Evolutionary conservation across 495 filamentous ascomycete genomes (phyloP).

Genomic region (Aspergillus nidulans): DNA sequence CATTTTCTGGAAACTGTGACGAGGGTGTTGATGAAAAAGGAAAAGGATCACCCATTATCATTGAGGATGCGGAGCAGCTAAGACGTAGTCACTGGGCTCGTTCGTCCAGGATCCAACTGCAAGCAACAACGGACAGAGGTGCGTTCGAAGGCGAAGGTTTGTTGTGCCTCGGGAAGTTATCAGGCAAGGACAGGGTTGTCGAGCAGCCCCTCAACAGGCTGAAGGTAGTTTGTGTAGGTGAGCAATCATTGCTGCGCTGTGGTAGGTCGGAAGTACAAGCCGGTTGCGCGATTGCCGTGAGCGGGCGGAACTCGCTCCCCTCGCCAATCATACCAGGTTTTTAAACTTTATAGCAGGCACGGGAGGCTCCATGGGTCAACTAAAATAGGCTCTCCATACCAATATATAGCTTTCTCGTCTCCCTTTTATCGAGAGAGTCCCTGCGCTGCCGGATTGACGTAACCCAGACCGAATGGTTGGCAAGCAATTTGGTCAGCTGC

Average conservation of each 20-base stretch:
- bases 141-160: background rate
- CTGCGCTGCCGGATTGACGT: background rate
- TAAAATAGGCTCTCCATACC: background rate
- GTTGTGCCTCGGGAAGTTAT: background rate
- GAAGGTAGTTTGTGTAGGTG: background rate
- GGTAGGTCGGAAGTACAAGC: slow-evolving; percentile 1
- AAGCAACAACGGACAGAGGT: slow-evolving; percentile 1
- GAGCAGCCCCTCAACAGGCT: background rate
- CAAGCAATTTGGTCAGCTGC: background rate
- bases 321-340: background rate
- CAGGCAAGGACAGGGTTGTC: background rate
- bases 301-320: slow-evolving; percentile 11
- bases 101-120: slow-evolving; percentile 10
- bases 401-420: background rate
- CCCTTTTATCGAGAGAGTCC: background rate
- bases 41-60: slow-evolving; percentile 28
- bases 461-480: background rate
- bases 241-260: slow-evolving; percentile 1
- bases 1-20: slow-evolving; percentile 21
- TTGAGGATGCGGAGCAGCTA: background rate
- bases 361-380: background rate
- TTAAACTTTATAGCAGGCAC: background rate
- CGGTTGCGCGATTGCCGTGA: slow-evolving; percentile 12
- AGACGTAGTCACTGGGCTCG: slow-evolving; percentile 6
- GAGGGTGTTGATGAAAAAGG: slow-evolving; percentile 19